Base-by-base conservation (phyloP, 805 yeast species). In the Saccharomyces paradoxus region DNA sequence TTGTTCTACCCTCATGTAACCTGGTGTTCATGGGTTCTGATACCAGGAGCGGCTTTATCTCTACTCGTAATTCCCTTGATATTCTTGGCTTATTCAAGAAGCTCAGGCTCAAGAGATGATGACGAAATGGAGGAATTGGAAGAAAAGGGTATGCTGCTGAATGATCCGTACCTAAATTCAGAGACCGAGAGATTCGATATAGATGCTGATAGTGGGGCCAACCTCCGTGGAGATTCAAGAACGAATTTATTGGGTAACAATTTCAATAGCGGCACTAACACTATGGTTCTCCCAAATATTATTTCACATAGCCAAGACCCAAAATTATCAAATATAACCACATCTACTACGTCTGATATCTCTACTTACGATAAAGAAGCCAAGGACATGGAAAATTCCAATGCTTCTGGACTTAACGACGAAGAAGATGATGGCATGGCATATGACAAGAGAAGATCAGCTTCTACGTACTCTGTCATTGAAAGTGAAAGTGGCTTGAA, bases 11-110 rank as follows among this genome's bases (percentile, higher is more conserved):
- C 94, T 8, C 73, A 83, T 57, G 75, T 84, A 17, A 70, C 76
- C 6, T 87, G 91, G 91, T 76, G 83, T n/a, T 76, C 84, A 8
- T 87, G 92, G 91, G 65, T 84, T 32, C 73, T 84, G 62, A 77
- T 86, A 29, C 89, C 86, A 1, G 78, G 88, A 3, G 85, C 87
- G 12, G 84, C 76, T 0, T 69, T 83, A 53, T 76, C 77, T 53
- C 70, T 87, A 55, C 53, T 82, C 1, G 69, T 82, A 1, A 56
- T 84, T 1, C 79, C 86, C 5, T 66, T 81, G 46, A 71, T 79
- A 30, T 74, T 79, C 50, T 58, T 80, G 28, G 75, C 79, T 24
- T 65, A 67, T 53, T 57, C 68, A 17, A 51, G 53, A 27, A 30
- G 51, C 14, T 24, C 58, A 2, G 49, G 49, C 6, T 29, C 53